Percentiles rank a stretch among this genome's conserved stretches.
These are phyloP conservation scores for Annulohypoxylon bovei DNA, from an alignment of 495 filamentous ascomycete species.

Conservation along the genomic window DNA sequence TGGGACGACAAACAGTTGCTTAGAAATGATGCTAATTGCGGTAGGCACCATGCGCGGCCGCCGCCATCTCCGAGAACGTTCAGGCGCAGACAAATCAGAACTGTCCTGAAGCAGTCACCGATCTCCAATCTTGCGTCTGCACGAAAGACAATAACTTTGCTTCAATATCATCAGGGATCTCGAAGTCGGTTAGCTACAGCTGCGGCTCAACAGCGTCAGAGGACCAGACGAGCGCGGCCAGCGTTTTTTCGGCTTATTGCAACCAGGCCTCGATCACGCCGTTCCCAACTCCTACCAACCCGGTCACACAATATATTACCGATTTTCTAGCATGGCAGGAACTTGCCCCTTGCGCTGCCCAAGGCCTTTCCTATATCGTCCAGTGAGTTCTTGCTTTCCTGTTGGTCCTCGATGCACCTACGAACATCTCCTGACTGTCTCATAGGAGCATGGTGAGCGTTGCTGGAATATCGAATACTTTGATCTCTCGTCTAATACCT, in stretches of 20 bases:
- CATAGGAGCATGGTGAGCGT: conserved; percentile 50
- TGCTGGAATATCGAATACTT: not conserved
- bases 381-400: conserved; percentile 39
- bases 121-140: conserved; percentile 60
- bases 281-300: conserved; percentile 51
- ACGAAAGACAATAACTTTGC: conserved; percentile 59
- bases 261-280: conserved; percentile 49
- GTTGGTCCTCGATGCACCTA: not conserved
- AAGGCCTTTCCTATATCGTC: conserved; percentile 53
- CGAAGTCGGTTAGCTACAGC: conserved; percentile 49
- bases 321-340: conserved; percentile 54
- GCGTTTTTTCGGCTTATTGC: conserved; percentile 59
- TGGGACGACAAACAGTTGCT: not conserved
- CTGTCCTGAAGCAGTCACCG: conserved; percentile 53
- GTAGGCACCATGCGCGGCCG: conserved; percentile 59
- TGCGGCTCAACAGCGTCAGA: conserved; percentile 57
- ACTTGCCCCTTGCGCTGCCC: conserved; percentile 57
- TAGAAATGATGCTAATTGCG: conserved; percentile 10
- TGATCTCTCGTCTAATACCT: conserved; percentile 16
- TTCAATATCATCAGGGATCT: conserved; percentile 51
- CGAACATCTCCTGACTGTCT: conserved; percentile 21
- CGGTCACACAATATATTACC: conserved; percentile 57
- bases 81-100: conserved; percentile 50
- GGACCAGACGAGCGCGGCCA: conserved; percentile 55
- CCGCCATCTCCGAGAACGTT: conserved; percentile 54